Base-by-base conservation (phyloP, 2,329 filamentous ascomycete genomes). In the Pseudomassariella vexata region DNA sequence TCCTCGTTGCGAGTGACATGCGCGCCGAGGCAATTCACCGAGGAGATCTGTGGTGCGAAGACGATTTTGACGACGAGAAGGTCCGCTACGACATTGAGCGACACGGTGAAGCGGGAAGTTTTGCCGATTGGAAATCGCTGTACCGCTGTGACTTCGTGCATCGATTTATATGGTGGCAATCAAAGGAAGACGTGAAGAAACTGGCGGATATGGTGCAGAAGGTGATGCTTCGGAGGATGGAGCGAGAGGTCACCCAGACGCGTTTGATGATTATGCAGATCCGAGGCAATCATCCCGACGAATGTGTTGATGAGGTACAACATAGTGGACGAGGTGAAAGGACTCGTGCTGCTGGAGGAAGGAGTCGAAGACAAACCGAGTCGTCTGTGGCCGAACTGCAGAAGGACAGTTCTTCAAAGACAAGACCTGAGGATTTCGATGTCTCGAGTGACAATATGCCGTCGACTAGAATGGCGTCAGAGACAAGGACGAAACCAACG, bases 141-240 rank as follows among this genome's bases (percentile, higher is more conserved):
- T 45, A 45, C 29, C 35, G 35, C 16, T 44, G 42, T 16, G 37
- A 30, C 30, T 42, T 45, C 19, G 15, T 26, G 11, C 38, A 38
- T 25, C 34, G 42, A 7, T 40, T 45, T 28, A 30, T 43, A 26
- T 45, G 42, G 42, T 43, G 37, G 34, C 36, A 38, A 31, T 39
- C 18, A 36, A 41, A 44, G 21, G 23, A 16, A 5, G 36, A 41
- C 21, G 42, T 45, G 5, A 9, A 29, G n/a, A 35, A 24, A 15
- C 30, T 45, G 19, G 35, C 34, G 11, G 37, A 41, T 10, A 31
- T 36, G 28, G 38, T 44, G 28, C 36, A 39, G 28, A 29, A 34
- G 9, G 31, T 45, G 8, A 44, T 44, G 42, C 24, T 45, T 12
- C 28, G 32, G 18, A 28, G 42, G 14, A 39, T 41, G 34, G 36